Evolutionary conservation across 225 moss, liverwort and hornwort species (phyloP), one percentile per base, ranked within the genome.

Genomic region (Ulota crispa): DNA sequence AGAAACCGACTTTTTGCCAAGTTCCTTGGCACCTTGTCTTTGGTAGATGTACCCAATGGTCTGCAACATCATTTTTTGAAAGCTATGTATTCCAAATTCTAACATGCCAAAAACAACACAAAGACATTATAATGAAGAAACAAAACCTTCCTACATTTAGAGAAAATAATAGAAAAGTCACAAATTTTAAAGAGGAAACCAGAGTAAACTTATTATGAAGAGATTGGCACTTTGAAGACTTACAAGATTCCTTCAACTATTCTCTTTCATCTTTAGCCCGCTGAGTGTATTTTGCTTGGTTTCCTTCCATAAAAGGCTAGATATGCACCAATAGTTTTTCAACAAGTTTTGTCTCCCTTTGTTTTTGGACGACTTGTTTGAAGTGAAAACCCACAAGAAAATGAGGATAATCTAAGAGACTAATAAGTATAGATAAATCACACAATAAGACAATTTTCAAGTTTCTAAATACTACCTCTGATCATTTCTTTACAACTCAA

Each of bases 31-130:
- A 74, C 84, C 95, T 85, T 95, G 93, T 78, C 97, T 92, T 27
- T 83, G 80, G 83, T 98, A 98, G 53, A 93, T 92, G 76, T 93
- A 94, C 31, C 97, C 97, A 83, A 95, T 93, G 42, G 97, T 95
- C 7, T 89, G 85, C 73, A 98, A 87, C 94, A 98, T 95, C 56
- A 86, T 70, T 86, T 75, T 73, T 89, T 93, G 75, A 95, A 98
- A 36, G 93, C 95, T 95, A 70, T 20, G 30, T n/a, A n/a, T n/a
- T n/a, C 69, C 32, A 64, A 45, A 45, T 60, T 69, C 77, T n/a
- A 80, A 69, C 62, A 80, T 57, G 73, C 56, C 73, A 63, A 64
- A 64, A 53, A 45, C 45, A 14, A 64, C 39, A 70, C 30, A 11
- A 45, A 30, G 53, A 16, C 4, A 27, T 70, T 20, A 36, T 28